Base-by-base conservation (phyloP, 768 basidiomycete genomes). In the Rhodocollybia butyracea region DNA sequence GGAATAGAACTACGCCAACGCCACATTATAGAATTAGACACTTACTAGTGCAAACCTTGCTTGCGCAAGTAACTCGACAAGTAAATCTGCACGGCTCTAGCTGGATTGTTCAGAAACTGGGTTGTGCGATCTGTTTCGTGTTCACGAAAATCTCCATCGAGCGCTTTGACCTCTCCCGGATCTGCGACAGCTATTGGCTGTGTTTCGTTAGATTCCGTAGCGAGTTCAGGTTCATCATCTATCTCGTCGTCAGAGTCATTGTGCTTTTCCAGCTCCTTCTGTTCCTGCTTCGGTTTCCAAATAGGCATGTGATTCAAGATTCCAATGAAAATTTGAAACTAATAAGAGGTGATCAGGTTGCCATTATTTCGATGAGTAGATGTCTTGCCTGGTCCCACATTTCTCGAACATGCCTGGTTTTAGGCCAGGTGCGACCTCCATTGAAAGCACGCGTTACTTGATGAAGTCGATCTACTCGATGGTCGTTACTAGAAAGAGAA, bases 31-130 rank as follows among this genome's bases (percentile, higher is more conserved):
- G 39, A 40, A 40, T 63, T 76, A n/a, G 57, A 89, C 85, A 90
- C 53, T 83, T 76, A 54, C 53, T 32, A 54, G n/a, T 54, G 53
- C 45, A 88, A 75, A 22, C 90, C 90, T 54, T 82, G 80, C 54
- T 83, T 78, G 30, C 81, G 75, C 70, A 84, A 85, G 61, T 82
- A 79, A 5, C 86, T 86, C 0, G 88, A 86, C 58, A 92, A 72
- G 68, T 90, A 92, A n/a, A 89, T 74, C 54, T 74, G 81, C 51
- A 86, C 69, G 27, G 73, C 68, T 11, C 65, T 67, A 60, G 83
- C 86, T 0, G 90, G 87, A 53, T 88, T 76, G 34, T 76, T 68
- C 56, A 92, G 68, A 66, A 92, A 92, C 3, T 66, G 57, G 0
- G 73, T 61, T 47, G 84, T 69, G 26, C 71, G 71, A 21, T 78